Base-by-base conservation (phyloP, 1,284 basidiomycete species). In the Inonotus hispidus region DNA sequence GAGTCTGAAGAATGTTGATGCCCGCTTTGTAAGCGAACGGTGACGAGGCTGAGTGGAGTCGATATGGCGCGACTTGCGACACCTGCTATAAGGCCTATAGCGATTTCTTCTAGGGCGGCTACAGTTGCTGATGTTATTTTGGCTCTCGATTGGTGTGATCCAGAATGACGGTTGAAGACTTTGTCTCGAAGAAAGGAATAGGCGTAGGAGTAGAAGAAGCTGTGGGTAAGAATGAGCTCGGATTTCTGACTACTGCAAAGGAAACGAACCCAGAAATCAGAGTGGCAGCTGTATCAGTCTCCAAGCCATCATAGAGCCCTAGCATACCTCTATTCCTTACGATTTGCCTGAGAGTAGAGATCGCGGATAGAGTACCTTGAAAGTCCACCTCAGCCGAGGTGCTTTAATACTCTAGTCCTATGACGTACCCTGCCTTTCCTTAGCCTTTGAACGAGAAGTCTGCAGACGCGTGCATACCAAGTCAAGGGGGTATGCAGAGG, bases 401-500 rank as follows among this genome's bases (percentile, higher is more conserved):
- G 19, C 41, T 43, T 8, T 43, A 43, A 43, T 14, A 43, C 19
- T 43, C 41, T 14, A 6, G 16, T 43, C 14, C 10, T n/a, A 19
- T 43, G 2, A 37, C 47, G 27, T 23, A 56, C 47, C 50, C 29
- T 59, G 32, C 25, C 41, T 27, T 45, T 56, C 27, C 11, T 19
- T 43, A 19, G 45, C 27, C 11, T 19, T 43, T 29, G 45, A 52
- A n/a, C 39, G 29, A 14, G 56, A 25, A 10, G 69, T 74, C 52
- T 75, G 73, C 11, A 73, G 59, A 54, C 79, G 73, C 1, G 82
- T 82, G 2, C 79, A 78, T 3, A 81, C 74, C 8, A 84, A 73
- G 65, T 83, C 81, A 2, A 84, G 74, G 3, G 82, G 82, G 64
- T 84, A 84, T 0, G 77, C 76, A 13, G 82, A 66, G 0, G 78